Evolutionary conservation across 1,139 yeast species (phyloP).

Genomic region (Pichia cactophila): DNA sequence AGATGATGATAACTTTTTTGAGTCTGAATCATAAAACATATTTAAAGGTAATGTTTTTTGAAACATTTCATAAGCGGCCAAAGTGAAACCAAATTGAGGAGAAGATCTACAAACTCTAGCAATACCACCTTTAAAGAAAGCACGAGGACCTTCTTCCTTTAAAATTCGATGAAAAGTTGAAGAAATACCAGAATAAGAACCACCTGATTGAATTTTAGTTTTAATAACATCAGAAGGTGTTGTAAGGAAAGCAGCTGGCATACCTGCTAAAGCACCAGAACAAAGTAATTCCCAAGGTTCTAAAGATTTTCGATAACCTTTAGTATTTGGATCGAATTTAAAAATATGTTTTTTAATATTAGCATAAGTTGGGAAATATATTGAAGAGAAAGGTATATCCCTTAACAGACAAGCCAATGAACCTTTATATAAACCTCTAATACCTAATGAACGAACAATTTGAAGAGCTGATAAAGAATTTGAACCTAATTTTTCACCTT

Average conservation of each 20-base stretch:
- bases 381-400: slow-evolving; percentile 96
- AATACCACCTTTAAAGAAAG: slow-evolving; percentile 93
- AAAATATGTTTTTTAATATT: slow-evolving; percentile 79
- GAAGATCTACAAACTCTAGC: slow-evolving; percentile 94
- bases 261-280: slow-evolving; percentile 95
- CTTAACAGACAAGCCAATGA: slow-evolving; percentile 86
- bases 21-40: slow-evolving; percentile 27
- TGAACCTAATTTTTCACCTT: slow-evolving; percentile 55
- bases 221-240: slow-evolving; percentile 96
- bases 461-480: slow-evolving; percentile 12
- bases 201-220: slow-evolving; percentile 86
- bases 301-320: slow-evolving; percentile 44
- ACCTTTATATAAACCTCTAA: slow-evolving; percentile 85
- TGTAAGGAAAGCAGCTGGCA: slow-evolving; percentile 94
- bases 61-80: slow-evolving; percentile 90
- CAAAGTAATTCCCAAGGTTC: slow-evolving; percentile 76
- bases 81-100: slow-evolving; percentile 95
- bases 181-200: slow-evolving; percentile 64
- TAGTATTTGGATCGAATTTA: slow-evolving; percentile 68
- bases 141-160: slow-evolving; percentile 54
- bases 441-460: slow-evolving; percentile 72
- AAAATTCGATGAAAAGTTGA: slow-evolving; percentile 72
- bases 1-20: slow-evolving; percentile 4
- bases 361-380: slow-evolving; percentile 95
- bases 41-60: slow-evolving; percentile 49